These are phyloP conservation scores for Penicillium capsulatum DNA, from an alignment of 2,329 filamentous ascomycete species.

Conservation along the genomic window DNA sequence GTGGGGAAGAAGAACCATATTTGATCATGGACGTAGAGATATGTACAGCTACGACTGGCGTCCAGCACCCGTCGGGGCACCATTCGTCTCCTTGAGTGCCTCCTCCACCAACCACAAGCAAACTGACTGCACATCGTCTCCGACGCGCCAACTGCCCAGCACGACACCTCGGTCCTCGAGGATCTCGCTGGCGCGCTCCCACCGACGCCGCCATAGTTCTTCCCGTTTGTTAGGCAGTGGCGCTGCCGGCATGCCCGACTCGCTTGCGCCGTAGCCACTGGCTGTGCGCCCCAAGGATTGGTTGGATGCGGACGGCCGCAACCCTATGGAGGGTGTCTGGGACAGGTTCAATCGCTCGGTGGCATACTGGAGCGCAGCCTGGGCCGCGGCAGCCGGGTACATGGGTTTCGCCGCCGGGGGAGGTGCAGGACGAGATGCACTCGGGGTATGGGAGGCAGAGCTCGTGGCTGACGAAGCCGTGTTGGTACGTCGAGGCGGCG, in stretches of 20 bases:
- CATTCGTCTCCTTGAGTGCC: slow-evolving; percentile 29
- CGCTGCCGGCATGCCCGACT: slow-evolving; percentile 20
- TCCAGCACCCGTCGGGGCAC: slow-evolving; percentile 1
- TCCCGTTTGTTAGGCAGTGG: slow-evolving; percentile 45
- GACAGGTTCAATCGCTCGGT: slow-evolving; percentile 27
- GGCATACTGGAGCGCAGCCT: slow-evolving; percentile 31
- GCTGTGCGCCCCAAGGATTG: slow-evolving; percentile 17
- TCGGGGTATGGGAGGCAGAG: slow-evolving; percentile 13
- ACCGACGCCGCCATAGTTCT: slow-evolving; percentile 48
- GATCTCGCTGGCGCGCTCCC: slow-evolving; percentile 44
- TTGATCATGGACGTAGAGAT: neutral
- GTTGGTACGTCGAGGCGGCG: slow-evolving; percentile 32
- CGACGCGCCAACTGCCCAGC: slow-evolving; percentile 45
- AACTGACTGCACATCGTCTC: slow-evolving; percentile 44
- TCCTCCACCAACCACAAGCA: slow-evolving; percentile 43
- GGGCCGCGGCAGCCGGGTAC: slow-evolving; percentile 26
- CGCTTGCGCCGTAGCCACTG: slow-evolving; percentile 14
- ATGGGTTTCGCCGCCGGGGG: slow-evolving; percentile 21
- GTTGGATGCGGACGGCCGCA: slow-evolving; percentile 24
- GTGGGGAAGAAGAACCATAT: too few species aligned
- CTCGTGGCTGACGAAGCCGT: slow-evolving; percentile 23
- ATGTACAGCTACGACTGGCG: slow-evolving; percentile 2
- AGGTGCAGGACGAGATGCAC: slow-evolving; percentile 13
- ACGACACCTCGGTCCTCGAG: slow-evolving; percentile 42
- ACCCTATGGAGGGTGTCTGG: slow-evolving; percentile 14